Percentiles rank a stretch among this genome's conserved stretches.
These are phyloP conservation scores for Rhododendron vialii DNA, from an alignment of 148 eudicot genomes.

Conservation along the genomic window DNA sequence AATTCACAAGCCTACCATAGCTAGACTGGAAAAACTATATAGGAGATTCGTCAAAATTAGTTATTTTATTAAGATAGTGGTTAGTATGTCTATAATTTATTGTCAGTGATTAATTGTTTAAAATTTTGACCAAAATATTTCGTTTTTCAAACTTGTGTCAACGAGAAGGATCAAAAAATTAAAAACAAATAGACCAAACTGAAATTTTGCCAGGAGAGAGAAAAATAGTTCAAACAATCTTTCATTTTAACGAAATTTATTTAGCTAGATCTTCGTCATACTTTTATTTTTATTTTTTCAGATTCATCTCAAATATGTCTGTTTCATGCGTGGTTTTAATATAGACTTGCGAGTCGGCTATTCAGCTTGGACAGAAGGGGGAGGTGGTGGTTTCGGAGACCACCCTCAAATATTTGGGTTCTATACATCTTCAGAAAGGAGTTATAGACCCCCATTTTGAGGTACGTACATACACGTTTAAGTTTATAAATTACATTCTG, in stretches of 20 bases:
- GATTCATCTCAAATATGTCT: neutral
- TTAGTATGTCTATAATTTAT: no score
- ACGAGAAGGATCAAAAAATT: neutral
- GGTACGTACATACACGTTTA: constrained; percentile 27
- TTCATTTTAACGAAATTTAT: no score
- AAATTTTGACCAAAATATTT: neutral
- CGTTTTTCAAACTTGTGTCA: neutral
- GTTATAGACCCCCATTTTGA: constrained; percentile 55
- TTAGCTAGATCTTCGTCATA: no score
- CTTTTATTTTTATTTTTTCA: neutral
- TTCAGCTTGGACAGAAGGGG: constrained; percentile 54
- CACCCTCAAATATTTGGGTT: constrained; percentile 55
- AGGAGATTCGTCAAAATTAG: no score
- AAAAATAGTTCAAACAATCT: no score
- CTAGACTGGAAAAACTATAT: no score
- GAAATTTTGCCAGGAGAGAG: no score
- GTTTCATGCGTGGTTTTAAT: neutral
- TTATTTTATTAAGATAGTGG: no score
- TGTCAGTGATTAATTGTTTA: no score
- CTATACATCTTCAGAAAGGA: constrained; percentile 51
- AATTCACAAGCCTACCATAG: no score
- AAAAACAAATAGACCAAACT: no score
- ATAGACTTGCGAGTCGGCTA: constrained; percentile 55
- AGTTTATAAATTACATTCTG: neutral
- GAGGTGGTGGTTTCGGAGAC: constrained; percentile 41